phyloP scores from a whole-genome alignment of 2,329 filamentous ascomycete species.

The Penicillium palitans region DNA sequence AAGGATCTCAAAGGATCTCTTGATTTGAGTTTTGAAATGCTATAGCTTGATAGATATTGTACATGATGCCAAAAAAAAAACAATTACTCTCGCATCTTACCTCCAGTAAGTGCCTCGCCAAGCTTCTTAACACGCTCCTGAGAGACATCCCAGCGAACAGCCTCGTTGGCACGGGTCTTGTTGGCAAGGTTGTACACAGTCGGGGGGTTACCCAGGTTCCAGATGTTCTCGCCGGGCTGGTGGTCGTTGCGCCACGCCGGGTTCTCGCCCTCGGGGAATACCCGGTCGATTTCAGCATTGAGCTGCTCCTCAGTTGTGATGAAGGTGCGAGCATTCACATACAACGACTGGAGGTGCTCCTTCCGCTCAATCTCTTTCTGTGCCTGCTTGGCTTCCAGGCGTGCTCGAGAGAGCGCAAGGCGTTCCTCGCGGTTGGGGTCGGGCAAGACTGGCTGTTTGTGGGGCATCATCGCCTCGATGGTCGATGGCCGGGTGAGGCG shows the following conservation, averaged over 20 bases:
- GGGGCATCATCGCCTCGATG: conserved; percentile 51
- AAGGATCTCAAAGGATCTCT: conserved; percentile 1
- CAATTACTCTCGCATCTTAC: conserved; percentile 53
- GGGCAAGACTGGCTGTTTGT: conserved; percentile 54
- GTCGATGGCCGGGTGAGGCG: conserved; percentile 70
- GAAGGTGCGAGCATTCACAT: conserved; percentile 83
- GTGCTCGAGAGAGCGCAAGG: conserved; percentile 45
- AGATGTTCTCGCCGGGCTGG: conserved; percentile 50
- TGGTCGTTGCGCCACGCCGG: conserved; percentile 46
- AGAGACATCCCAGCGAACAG: conserved; percentile 45
- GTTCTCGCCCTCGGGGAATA: conserved; percentile 67
- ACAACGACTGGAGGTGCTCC: conserved; percentile 79
- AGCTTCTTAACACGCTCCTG: conserved; percentile 63
- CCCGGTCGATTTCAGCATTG: conserved; percentile 67
- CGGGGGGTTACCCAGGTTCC: conserved; percentile 52
- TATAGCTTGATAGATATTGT: conserved; percentile 26
- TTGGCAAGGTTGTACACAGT: conserved; percentile 36
- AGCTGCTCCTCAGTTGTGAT: conserved; percentile 81
- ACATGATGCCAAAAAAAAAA: conserved; percentile 18
- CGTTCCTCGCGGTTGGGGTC: conserved; percentile 64
- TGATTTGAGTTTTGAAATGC: conserved; percentile 17
- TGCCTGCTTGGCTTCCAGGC: conserved; percentile 47
- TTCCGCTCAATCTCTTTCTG: conserved; percentile 61
- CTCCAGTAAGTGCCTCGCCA: conserved; percentile 67
- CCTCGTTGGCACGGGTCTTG: conserved; percentile 34